Evolutionary conservation across 2,329 filamentous ascomycete species (phyloP).

Genomic region (Tolypocladium tropicale): DNA sequence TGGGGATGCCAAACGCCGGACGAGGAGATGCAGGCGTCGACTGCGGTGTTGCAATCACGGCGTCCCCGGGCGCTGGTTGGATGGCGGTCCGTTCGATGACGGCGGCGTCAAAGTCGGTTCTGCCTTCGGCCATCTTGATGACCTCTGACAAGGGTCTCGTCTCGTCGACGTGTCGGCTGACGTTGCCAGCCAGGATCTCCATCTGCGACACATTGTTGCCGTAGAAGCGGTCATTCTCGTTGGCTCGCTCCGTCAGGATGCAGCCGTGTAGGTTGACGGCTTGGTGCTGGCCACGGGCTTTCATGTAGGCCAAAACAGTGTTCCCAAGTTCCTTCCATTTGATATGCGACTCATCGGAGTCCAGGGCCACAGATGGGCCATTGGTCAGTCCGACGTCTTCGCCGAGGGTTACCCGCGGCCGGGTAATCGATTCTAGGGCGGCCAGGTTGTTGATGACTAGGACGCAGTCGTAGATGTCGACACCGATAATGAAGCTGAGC

Average conservation of each 20-base stretch:
- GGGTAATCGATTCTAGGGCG: conserved; percentile 75
- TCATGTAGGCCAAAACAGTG: conserved; percentile 48
- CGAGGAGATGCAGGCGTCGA: conserved; percentile 24
- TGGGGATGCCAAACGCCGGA: conserved; percentile 66
- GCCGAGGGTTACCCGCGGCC: conserved; percentile 68
- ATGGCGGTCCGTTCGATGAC: conserved; percentile 54
- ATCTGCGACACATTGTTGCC: conserved; percentile 37
- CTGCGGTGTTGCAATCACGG: conserved; percentile 38
- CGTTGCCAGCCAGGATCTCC: conserved; percentile 47
- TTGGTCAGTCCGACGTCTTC: conserved; percentile 68
- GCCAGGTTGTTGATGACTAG: conserved; percentile 82
- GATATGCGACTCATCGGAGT: conserved; percentile 39
- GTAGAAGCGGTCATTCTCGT: conserved; percentile 53
- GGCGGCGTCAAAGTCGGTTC: conserved; percentile 59
- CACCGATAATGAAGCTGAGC: conserved; percentile 79
- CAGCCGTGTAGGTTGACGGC: conserved; percentile 45
- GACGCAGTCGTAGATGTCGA: conserved; percentile 94
- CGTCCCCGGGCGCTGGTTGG: conserved; percentile 68
- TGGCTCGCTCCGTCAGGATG: conserved; percentile 43
- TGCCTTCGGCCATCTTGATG: conserved; percentile 78
- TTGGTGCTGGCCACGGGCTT: conserved; percentile 45
- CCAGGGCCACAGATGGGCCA: conserved; percentile 58
- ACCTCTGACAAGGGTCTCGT: conserved; percentile 62
- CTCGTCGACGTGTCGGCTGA: conserved; percentile 43
- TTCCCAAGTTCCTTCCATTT: conserved; percentile 42